These are phyloP conservation scores for Pleurotus sapidus DNA, from an alignment of 768 basidiomycete genomes.

Conservation along the genomic window DNA sequence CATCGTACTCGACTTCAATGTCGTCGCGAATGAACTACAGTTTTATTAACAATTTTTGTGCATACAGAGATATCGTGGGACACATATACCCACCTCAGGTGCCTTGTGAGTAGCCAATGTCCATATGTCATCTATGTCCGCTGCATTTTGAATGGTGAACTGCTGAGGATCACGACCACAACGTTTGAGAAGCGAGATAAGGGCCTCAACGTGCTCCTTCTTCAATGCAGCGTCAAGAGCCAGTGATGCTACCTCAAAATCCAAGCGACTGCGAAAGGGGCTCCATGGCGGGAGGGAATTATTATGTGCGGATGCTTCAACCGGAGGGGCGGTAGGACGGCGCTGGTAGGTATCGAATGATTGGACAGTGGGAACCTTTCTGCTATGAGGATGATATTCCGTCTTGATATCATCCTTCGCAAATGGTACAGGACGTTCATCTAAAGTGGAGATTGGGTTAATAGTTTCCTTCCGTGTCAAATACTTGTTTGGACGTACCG, in stretches of 20 bases:
- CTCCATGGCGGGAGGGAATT: conserved; percentile 17
- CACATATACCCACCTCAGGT: too few species aligned
- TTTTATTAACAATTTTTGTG: too few species aligned
- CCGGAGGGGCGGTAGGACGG: not conserved
- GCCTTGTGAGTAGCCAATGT: too few species aligned
- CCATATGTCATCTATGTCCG: conserved; percentile 17
- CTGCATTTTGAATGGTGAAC: conserved; percentile 13
- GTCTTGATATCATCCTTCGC: conserved; percentile 19
- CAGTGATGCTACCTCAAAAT: conserved; percentile 26
- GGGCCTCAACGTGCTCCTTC: conserved; percentile 11
- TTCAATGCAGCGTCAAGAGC: conserved; percentile 19
- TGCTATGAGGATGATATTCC: conserved; percentile 19
- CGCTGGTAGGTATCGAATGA: too few species aligned
- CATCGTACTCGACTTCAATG: too few species aligned
- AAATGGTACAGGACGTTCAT: too few species aligned
- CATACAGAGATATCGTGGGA: too few species aligned
- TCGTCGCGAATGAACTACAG: too few species aligned
- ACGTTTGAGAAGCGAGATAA: conserved; percentile 16
- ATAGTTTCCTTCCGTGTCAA: too few species aligned
- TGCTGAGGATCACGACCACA: not conserved
- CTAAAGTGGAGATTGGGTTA: too few species aligned
- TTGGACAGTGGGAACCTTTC: conserved; percentile 10
- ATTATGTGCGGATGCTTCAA: not conserved
- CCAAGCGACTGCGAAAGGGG: conserved; percentile 19
- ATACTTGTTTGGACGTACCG: too few species aligned